Evolutionary conservation across 192 early-diverging fungal genomes (phyloP).

Genomic region (Mortierella alpina): DNA sequence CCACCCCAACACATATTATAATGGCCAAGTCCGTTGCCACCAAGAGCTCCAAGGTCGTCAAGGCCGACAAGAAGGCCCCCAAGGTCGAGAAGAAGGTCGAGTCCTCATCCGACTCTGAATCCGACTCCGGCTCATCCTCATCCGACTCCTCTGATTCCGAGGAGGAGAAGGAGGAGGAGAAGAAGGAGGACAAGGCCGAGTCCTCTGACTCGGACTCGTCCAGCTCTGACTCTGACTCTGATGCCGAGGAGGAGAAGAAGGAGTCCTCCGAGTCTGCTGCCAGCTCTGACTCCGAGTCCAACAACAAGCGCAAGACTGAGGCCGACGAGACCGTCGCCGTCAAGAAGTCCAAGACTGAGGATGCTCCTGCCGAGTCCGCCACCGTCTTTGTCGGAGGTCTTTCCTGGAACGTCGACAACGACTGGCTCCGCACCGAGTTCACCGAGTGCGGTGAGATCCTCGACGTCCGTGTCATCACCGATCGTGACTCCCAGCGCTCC

Average conservation of each 20-base stretch:
- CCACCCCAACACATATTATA: conserved; percentile 1
- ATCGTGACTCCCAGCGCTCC: conserved; percentile 74
- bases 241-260: conserved; percentile 49
- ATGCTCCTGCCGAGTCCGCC: conserved; percentile 43
- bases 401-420: conserved; percentile 76
- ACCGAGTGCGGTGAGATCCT: conserved; percentile 76
- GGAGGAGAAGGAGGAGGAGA: conserved; percentile 45
- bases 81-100: conserved; percentile 47
- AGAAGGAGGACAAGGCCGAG: conserved; percentile 43
- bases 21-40: conserved; percentile 33
- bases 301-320: conserved; percentile 56
- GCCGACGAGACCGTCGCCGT: conserved; percentile 55
- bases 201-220: conserved; percentile 30
- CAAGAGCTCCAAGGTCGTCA: conserved; percentile 39
- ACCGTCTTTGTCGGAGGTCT: conserved; percentile 82
- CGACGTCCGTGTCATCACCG: conserved; percentile 81
- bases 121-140: conserved; percentile 34
- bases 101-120: conserved; percentile 51
- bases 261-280: conserved; percentile 16
- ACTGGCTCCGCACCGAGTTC: conserved; percentile 71
- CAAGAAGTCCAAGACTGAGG: conserved; percentile 47
- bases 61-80: conserved; percentile 38
- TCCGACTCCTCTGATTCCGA: conserved; percentile 40
- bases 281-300: conserved; percentile 51
- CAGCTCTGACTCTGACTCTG: conserved; percentile 31